phyloP scores from a whole-genome alignment of 495 filamentous ascomycete genomes.

The Xylaria longipes region DNA sequence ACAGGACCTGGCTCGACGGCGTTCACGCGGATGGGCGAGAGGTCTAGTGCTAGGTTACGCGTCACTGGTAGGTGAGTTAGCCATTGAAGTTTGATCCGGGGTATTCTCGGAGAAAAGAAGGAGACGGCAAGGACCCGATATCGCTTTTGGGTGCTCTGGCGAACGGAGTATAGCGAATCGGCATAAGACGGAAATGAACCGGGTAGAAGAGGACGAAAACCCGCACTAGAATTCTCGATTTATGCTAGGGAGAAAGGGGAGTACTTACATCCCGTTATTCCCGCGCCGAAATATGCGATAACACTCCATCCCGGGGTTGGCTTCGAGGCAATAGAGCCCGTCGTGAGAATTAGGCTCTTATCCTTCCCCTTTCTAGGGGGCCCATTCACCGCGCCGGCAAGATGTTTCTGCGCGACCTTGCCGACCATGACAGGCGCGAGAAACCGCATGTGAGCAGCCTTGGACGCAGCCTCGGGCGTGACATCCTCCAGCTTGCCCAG shows the following conservation, averaged over 20 bases:
- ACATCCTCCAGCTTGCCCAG: constrained; percentile 46
- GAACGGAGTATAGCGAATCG: background rate
- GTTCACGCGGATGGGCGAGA: constrained; percentile 68
- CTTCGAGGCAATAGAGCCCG: constrained; percentile 52
- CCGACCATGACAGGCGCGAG: constrained; percentile 59
- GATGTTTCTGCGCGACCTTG: constrained; percentile 56
- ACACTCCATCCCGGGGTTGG: constrained; percentile 57
- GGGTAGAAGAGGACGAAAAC: background rate
- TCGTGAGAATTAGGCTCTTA: constrained; percentile 62
- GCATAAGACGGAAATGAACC: background rate
- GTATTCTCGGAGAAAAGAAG: background rate
- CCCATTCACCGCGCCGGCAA: constrained; percentile 32
- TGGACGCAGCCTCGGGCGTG: constrained; percentile 46
- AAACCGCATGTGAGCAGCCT: constrained; percentile 56
- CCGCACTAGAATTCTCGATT: background rate
- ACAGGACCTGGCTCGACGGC: constrained; percentile 61
- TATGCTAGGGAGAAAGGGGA: background rate
- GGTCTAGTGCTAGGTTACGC: constrained; percentile 61
- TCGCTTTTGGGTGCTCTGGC: background rate
- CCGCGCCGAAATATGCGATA: constrained; percentile 46
- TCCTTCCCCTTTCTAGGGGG: constrained; percentile 24
- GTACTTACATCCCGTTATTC: constrained; percentile 39
- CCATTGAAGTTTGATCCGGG: background rate
- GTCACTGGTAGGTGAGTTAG: constrained; percentile 37
- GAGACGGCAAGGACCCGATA: background rate